These are phyloP conservation scores for Podaxis mareebaensis DNA, from an alignment of 768 basidiomycete genomes.

Conservation along the genomic window DNA sequence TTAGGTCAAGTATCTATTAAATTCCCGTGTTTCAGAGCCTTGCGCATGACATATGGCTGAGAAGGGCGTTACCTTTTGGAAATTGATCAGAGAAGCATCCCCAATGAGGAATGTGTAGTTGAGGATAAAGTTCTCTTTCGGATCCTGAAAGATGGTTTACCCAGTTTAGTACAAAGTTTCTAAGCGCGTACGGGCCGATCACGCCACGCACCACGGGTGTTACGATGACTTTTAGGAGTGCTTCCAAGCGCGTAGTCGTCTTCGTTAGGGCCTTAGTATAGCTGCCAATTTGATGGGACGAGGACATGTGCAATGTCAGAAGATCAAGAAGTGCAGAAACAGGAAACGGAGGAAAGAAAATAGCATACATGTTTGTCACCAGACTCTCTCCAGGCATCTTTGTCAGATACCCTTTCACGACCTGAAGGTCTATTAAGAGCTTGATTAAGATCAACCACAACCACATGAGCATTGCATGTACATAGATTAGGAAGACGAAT, in stretches of 20 bases:
- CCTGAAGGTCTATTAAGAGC: constrained; percentile 87
- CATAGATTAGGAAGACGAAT: not conserved
- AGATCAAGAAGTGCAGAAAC: not conserved
- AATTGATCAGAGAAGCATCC: constrained; percentile 94
- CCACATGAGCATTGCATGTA: not conserved
- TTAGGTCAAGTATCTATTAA: constrained; percentile 89
- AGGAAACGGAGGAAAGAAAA: constrained; percentile 1
- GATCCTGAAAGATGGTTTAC: constrained; percentile 56
- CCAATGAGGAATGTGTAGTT: constrained; percentile 95
- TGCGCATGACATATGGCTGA: not conserved
- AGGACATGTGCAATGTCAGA: constrained; percentile 11
- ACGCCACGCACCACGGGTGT: constrained; percentile 74
- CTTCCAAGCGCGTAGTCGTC: constrained; percentile 80
- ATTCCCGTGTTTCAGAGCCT: not conserved
- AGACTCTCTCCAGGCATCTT: constrained; percentile 79
- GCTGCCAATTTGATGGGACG: constrained; percentile 35
- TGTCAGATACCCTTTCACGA: constrained; percentile 77
- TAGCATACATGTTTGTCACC: constrained; percentile 51
- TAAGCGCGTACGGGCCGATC: not conserved
- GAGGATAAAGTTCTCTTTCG: constrained; percentile 90
- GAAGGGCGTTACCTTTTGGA: constrained; percentile 77
- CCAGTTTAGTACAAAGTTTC: not conserved
- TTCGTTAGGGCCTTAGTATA: constrained; percentile 84
- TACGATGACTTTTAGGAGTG: constrained; percentile 92
- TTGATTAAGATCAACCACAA: constrained; percentile 12